Base-by-base conservation (phyloP, 495 filamentous ascomycete genomes). In the Penicillium arizonense region DNA sequence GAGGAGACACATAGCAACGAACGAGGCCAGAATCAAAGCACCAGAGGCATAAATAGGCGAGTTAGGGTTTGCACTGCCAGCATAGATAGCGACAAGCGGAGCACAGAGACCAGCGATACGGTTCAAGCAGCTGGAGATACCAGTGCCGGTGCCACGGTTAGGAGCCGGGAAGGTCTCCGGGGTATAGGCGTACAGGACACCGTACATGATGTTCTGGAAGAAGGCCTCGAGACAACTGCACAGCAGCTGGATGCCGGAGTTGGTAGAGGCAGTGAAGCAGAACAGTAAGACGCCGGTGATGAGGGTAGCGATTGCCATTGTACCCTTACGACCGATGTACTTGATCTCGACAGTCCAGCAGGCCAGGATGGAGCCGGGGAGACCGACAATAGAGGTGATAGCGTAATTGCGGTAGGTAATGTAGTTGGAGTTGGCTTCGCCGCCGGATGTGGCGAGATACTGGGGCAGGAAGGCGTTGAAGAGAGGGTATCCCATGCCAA, bases 121-220 rank as follows among this genome's bases (percentile, higher is more conserved):
- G 57, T 84, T 84, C 49, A 86, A 57, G 50, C 77, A 78, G 51
- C 76, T 79, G 11, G 74, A 73, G 24, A 85, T 81, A 28, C 82
- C 82, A 5, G 78, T 81, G 4, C 77, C 82, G 2, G 80, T 83
- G 12, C 82, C 82, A 24, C 82, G 74, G 59, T 77, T 76, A 0
- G 79, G 78, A 12, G 79, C 79, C 1, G 82, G 80, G 68, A 84
- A 83, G 12, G 83, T 79, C 53, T 85, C 82, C 1, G 82, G 82
- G 0, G 82, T 84, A 60, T 82, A 82, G 34, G 78, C 78, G 59
- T 83, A 84, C 7, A 85, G 66, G 3, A 84, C 81, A 18, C 81
- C 81, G 55, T 84, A 84, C 81, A 82, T 82, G 64, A 83, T 79
- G 58, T 84, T 84, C 65, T 84, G 80, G 74, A 82, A 82, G 64